A percentile compares a stretch with the other conserved stretches of the same genome.
These are phyloP conservation scores for Pseudomonodictys pantanalensis DNA, from an alignment of 495 filamentous ascomycete species.

Conservation along the genomic window DNA sequence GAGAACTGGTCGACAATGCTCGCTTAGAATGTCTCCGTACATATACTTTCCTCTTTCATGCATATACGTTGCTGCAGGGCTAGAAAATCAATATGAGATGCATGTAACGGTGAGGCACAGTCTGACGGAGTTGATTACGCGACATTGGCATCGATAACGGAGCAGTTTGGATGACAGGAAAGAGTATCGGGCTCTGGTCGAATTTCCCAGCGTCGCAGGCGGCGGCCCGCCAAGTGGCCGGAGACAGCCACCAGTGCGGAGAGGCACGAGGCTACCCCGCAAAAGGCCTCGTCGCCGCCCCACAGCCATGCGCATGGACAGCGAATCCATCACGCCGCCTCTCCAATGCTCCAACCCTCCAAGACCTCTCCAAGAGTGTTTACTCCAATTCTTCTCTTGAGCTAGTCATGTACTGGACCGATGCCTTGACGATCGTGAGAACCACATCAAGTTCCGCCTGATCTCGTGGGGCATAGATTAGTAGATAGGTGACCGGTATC, in stretches of 20 bases:
- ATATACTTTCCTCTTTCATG: not conserved
- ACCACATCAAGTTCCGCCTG: slow-evolving; percentile 66
- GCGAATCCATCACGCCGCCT: too few species aligned
- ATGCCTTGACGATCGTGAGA: slow-evolving; percentile 58
- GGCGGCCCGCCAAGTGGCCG: not conserved
- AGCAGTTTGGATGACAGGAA: not conserved
- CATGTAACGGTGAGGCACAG: not conserved
- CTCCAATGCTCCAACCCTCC: too few species aligned
- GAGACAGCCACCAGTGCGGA: slow-evolving; percentile 2
- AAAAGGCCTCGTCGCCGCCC: slow-evolving; percentile 2
- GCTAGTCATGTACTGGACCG: slow-evolving; percentile 17
- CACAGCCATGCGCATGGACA: too few species aligned
- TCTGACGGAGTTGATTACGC: not conserved
- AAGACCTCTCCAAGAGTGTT: too few species aligned
- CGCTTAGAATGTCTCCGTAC: not conserved
- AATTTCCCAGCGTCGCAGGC: not conserved
- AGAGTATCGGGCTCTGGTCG: not conserved
- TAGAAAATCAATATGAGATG: not conserved
- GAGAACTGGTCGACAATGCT: slow-evolving; percentile 3
- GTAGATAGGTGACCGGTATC: slow-evolving; percentile 61
- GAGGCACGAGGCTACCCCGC: slow-evolving; percentile 6
- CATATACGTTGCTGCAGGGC: not conserved
- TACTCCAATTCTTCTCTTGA: slow-evolving; percentile 12
- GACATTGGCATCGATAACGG: not conserved
- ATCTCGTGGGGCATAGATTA: slow-evolving; percentile 79